Base-by-base conservation (phyloP, 225 moss, liverwort and hornwort species). In the Anthoceros angustus region DNA sequence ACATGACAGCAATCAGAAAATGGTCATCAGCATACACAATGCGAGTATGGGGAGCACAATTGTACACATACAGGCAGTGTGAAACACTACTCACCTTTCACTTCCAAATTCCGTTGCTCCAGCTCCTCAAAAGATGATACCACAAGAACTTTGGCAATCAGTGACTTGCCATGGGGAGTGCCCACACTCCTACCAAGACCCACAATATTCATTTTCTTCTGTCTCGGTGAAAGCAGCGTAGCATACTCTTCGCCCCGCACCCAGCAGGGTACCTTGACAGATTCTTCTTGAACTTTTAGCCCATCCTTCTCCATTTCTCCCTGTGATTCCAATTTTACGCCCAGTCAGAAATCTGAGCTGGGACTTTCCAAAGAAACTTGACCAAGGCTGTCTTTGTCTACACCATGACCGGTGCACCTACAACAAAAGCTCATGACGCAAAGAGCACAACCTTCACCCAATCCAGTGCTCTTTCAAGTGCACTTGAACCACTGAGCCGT, bases 141-240 rank as follows among this genome's bases (percentile, higher is more conserved):
- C 9, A 92, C 86, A 9, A 92, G 48, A 32, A 72, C 92, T 67
- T 74, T 80, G 46, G 86, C 92, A 12, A 75, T 75, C 62, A 92
- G 23, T 18, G 70, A 43, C 45, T 78, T 75, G 42, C 88, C 84
- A 76, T 82, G 69, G 16, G 80, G 80, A 10, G 92, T 92, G 63
- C 86, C 80, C 64, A 84, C 78, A 73, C 88, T 92, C 71, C 92
- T 84, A 23, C 92, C 92, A n/a, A 92, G 73, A 41, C 86, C 84
- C 1, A 75, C 68, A 10, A 92, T 74, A 45, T 84, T 76, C 64
- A 92, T 61, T 62, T 84, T 80, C 74, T 92, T 92, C 8, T 71
- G 75, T 50, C 92, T 77, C 49, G 92, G 92, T 49, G 76, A 68
- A 25, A 86, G 68, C 0, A 92, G 83, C 41, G 75, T 83, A n/a